Conservation (phyloP, 1,284 basidiomycete genomes). For the Wolfiporia cocos region DNA sequence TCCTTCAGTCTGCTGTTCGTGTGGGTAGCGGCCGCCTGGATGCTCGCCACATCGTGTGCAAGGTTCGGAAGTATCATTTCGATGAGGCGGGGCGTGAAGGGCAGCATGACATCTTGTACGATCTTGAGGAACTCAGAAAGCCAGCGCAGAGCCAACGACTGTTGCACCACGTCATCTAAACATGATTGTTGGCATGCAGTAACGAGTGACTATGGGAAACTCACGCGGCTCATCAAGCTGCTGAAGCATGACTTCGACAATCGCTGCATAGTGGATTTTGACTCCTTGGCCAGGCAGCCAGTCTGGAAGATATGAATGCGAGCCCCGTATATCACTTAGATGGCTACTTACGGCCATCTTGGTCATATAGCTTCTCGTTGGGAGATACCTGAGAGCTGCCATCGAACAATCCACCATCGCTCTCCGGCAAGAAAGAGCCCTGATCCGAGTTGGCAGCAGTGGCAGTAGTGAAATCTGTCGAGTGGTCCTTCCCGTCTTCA, state of each 20-base stretch:
- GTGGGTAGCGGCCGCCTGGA: conserved; percentile 80
- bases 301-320: too few relatives aligned
- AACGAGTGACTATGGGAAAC: conserved; percentile 26
- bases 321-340: too few relatives aligned
- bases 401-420: conserved; percentile 33
- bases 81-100: conserved; percentile 91
- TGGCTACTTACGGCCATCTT: conserved; percentile 43
- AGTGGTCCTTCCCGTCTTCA: conserved; percentile 22
- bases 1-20: conserved; percentile 84
- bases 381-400: conserved; percentile 18
- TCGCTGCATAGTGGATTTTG: conserved; percentile 84
- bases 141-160: conserved; percentile 88
- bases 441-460: conserved; percentile 22
- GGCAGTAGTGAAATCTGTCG: conserved; percentile 25
- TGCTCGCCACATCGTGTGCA: conserved; percentile 86
- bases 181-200: neutral
- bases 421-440: conserved; percentile 44
- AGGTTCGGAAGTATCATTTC: conserved; percentile 92
- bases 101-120: conserved; percentile 87
- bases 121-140: conserved; percentile 88
- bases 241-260: conserved; percentile 92
- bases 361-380: conserved; percentile 43
- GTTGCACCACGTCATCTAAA: conserved; percentile 84
- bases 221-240: conserved; percentile 83
- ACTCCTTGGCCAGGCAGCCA: conserved; percentile 96